Percentiles rank a stretch among this genome's conserved stretches.
Conservation (phyloP, 352 stramenopile genomes). For the Halophytophthora polymorphica region DNA sequence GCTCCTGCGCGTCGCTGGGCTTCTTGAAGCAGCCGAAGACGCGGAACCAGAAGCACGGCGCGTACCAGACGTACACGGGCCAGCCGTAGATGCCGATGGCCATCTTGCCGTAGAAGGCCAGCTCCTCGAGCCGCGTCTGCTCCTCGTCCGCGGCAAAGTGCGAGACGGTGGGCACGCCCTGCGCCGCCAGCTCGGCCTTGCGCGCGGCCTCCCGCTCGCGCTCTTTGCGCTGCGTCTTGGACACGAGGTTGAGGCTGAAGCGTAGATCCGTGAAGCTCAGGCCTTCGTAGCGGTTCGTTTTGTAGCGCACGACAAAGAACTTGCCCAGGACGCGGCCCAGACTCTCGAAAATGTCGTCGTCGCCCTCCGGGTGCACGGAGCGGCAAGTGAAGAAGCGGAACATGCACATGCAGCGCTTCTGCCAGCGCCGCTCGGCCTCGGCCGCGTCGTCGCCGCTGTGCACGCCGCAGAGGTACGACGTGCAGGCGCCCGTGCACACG, state of each 20-base stretch:
- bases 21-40: conserved; percentile 58
- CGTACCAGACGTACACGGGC: conserved; percentile 78
- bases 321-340: conserved; percentile 62
- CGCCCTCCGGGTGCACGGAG: conserved; percentile 30
- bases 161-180: conserved; percentile 17
- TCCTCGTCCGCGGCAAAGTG: conserved; percentile 44
- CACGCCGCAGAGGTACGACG: conserved; percentile 67
- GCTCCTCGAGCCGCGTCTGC: conserved; percentile 40
- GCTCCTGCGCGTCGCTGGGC: conserved; percentile 27
- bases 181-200: conserved; percentile 21
- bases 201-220: conserved; percentile 29
- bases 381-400: conserved; percentile 60
- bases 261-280: conserved; percentile 71
- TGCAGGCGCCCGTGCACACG: conserved; percentile 35
- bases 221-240: conserved; percentile 53
- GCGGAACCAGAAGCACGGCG: conserved; percentile 66
- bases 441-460: conserved; percentile 49
- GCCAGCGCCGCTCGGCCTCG: conserved; percentile 63
- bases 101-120: conserved; percentile 63
- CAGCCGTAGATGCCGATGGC: conserved; percentile 80
- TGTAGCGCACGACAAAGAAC: conserved; percentile 75
- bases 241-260: conserved; percentile 66
- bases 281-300: conserved; percentile 56
- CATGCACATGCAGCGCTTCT: conserved; percentile 57
- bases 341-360: conserved; percentile 69